Evolutionary conservation across 2,329 filamentous ascomycete species (phyloP).

Genomic region (Plectosphaerella plurivora): DNA sequence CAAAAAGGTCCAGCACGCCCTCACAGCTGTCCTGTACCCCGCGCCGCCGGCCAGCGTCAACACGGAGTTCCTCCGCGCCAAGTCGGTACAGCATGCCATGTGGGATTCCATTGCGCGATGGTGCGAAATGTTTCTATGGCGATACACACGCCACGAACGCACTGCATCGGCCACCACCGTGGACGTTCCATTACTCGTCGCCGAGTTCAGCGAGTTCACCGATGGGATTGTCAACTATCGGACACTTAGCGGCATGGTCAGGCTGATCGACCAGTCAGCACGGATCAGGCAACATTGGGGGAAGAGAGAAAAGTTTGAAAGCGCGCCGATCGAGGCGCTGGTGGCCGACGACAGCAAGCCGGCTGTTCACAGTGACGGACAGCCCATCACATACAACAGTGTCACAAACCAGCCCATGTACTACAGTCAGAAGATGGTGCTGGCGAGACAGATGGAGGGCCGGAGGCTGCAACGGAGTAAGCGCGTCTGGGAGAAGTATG

Average conservation of each 20-base stretch:
- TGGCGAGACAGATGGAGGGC: too few species aligned
- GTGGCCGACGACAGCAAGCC: background rate
- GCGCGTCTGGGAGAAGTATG: too few species aligned
- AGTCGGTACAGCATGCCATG: conserved; percentile 7
- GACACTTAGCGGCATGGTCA: conserved; percentile 7
- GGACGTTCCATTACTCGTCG: conserved; percentile 7
- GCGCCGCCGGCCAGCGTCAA: conserved; percentile 5
- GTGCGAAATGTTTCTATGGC: conserved; percentile 8
- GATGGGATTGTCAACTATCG: conserved; percentile 7
- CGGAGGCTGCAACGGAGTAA: too few species aligned
- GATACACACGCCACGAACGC: background rate
- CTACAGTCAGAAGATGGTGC: too few species aligned
- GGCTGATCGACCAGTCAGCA: conserved; percentile 1
- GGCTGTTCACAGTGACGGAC: too few species aligned
- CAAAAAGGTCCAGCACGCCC: conserved; percentile 5
- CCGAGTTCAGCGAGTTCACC: conserved; percentile 9
- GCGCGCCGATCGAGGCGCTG: background rate
- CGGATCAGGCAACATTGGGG: conserved; percentile 1
- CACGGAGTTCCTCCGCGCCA: conserved; percentile 4
- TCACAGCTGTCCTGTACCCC: conserved; percentile 8
- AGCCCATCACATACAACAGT: too few species aligned
- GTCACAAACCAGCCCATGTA: too few species aligned
- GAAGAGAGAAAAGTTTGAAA: background rate
- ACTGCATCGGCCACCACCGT: background rate
- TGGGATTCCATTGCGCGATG: conserved; percentile 8